A percentile compares a stretch with the other conserved stretches of the same genome.
Evolutionary conservation across 495 filamentous ascomycete genomes (phyloP).

Genomic region (Podospora fimiseda): DNA sequence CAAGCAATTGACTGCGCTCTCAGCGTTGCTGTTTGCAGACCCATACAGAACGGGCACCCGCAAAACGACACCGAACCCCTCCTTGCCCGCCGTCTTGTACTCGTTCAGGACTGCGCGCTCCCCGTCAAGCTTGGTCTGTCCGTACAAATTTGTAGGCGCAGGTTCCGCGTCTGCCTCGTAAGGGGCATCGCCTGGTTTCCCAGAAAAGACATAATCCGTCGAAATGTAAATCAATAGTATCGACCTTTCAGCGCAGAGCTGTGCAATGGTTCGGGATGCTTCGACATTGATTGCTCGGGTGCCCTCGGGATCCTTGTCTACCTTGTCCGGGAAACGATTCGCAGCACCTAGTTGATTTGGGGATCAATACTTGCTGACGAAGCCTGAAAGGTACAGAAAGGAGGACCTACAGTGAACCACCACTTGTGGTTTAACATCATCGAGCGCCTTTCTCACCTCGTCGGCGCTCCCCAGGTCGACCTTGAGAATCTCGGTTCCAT

Average conservation of each 20-base stretch:
- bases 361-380: not conserved
- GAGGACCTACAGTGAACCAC: conserved; percentile 70
- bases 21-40: conserved; percentile 50
- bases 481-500: conserved; percentile 67
- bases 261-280: conserved; percentile 60
- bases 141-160: conserved; percentile 77
- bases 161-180: conserved; percentile 62
- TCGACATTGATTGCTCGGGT: conserved; percentile 71
- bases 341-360: conserved; percentile 51
- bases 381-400: not conserved
- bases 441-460: conserved; percentile 57
- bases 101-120: conserved; percentile 65
- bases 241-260: conserved; percentile 52
- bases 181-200: conserved; percentile 74
- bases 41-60: conserved; percentile 90
- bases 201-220: conserved; percentile 91
- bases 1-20: conserved; percentile 80
- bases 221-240: conserved; percentile 85
- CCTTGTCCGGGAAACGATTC: conserved; percentile 84
- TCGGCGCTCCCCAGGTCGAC: conserved; percentile 59
- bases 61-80: conserved; percentile 60
- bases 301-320: conserved; percentile 69
- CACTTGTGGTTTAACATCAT: conserved; percentile 63
- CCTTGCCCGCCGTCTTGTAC: conserved; percentile 43
- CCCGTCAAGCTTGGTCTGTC: conserved; percentile 79